phyloP scores from a whole-genome alignment of 2,329 filamentous ascomycete species.

The Penicillium digitatum region DNA sequence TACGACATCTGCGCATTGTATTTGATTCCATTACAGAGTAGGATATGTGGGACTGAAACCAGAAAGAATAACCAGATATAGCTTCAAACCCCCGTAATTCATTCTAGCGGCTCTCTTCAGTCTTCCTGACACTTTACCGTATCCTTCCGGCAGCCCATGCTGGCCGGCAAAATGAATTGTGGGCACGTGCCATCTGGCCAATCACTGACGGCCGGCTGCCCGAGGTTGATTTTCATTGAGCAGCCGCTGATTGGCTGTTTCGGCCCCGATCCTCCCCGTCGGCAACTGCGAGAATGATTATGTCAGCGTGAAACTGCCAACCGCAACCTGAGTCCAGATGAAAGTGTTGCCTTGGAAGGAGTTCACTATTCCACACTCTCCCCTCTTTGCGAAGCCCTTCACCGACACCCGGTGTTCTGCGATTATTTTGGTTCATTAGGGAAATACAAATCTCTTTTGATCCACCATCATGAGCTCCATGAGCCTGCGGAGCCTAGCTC shows the following conservation, averaged over 20 bases:
- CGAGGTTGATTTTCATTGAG: constrained; percentile 38
- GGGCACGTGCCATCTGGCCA: constrained; percentile 33
- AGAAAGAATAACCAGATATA: background rate
- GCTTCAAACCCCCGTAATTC: background rate
- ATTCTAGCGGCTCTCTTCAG: background rate
- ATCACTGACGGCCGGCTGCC: constrained; percentile 29
- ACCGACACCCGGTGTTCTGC: constrained; percentile 22
- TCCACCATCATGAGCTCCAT: constrained; percentile 48
- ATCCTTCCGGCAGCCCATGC: constrained; percentile 21
- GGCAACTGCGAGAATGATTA: constrained; percentile 33
- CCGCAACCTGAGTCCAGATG: constrained; percentile 15
- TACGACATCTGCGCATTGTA: background rate
- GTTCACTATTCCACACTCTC: constrained; percentile 23
- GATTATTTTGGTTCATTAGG: constrained; percentile 25
- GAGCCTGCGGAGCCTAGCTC: constrained; percentile 49
- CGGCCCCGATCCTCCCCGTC: constrained; percentile 30
- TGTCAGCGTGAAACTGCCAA: constrained; percentile 31
- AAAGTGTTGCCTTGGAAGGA: constrained; percentile 19
- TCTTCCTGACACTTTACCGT: constrained; percentile 4
- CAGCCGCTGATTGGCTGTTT: constrained; percentile 32
- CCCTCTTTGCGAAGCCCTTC: constrained; percentile 16
- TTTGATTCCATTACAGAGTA: background rate
- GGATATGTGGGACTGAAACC: background rate
- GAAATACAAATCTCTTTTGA: constrained; percentile 27
- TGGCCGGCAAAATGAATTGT: constrained; percentile 26